Evolutionary conservation across 2,329 filamentous ascomycete genomes (phyloP).

Genomic region (Lecanicillium sp.): DNA sequence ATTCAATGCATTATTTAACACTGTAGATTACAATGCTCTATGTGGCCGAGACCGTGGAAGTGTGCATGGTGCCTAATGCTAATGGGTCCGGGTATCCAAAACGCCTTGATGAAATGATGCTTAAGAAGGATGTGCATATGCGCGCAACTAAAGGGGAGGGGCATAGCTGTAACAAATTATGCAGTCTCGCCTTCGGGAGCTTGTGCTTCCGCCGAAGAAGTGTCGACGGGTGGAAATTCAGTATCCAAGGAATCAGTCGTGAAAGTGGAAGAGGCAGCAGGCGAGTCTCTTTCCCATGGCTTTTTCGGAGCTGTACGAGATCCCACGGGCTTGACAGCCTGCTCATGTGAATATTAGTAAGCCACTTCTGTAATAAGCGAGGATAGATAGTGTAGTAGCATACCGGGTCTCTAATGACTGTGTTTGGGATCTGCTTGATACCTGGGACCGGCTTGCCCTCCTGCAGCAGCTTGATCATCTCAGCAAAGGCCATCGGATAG

Average conservation of each 20-base stretch:
- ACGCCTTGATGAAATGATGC: not conserved
- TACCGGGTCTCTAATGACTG: conserved; percentile 63
- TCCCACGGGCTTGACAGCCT: conserved; percentile 42
- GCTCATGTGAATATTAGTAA: not conserved
- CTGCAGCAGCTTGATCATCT: conserved; percentile 79
- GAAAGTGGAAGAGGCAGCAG: conserved; percentile 11
- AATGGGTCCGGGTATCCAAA: not conserved
- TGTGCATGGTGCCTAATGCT: too few species aligned
- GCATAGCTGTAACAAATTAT: not conserved
- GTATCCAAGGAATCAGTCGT: conserved; percentile 20
- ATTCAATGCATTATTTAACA: too few species aligned
- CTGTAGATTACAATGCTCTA: too few species aligned
- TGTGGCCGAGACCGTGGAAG: too few species aligned
- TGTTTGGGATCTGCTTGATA: conserved; percentile 79
- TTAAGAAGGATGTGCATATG: not conserved
- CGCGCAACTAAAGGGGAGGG: not conserved
- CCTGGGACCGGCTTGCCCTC: conserved; percentile 77
- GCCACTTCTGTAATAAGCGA: not conserved
- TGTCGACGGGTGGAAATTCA: conserved; percentile 29
- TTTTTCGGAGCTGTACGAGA: conserved; percentile 42
- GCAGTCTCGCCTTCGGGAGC: conserved; percentile 17
- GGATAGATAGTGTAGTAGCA: conserved; percentile 21
- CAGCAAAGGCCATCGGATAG: conserved; percentile 76
- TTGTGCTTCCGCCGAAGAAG: too few species aligned
- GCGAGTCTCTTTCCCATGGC: conserved; percentile 69